phyloP scores from a whole-genome alignment of 2,329 filamentous ascomycete genomes.

The Phoma sp. region DNA sequence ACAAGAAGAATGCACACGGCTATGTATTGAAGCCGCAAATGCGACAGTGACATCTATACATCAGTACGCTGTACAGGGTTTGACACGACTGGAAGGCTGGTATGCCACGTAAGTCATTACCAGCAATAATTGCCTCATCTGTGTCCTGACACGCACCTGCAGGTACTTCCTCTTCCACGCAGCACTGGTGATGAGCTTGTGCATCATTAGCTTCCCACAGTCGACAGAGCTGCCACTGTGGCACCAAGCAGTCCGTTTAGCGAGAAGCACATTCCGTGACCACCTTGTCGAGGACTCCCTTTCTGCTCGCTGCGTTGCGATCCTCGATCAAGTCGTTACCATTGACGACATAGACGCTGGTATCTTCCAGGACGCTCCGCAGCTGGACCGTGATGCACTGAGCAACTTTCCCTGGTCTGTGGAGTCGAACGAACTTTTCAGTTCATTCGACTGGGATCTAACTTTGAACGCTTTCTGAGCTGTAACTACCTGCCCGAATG shows the following conservation, averaged over 20 bases:
- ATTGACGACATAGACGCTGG: constrained; percentile 24
- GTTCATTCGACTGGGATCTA: constrained; percentile 35
- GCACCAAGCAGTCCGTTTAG: constrained; percentile 30
- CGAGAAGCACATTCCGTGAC: constrained; percentile 28
- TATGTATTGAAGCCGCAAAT: constrained; percentile 34
- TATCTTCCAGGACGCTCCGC: constrained; percentile 24
- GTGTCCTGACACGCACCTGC: background rate
- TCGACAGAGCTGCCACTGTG: constrained; percentile 21
- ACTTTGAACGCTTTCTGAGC: constrained; percentile 23
- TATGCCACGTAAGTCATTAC: constrained; percentile 31
- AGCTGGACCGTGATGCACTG: constrained; percentile 27
- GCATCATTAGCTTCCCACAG: constrained; percentile 33
- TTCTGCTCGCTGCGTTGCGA: constrained; percentile 33
- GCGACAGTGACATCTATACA: constrained; percentile 32
- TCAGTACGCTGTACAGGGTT: constrained; percentile 25
- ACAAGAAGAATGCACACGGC: constrained; percentile 30
- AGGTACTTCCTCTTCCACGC: constrained; percentile 37
- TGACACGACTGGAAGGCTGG: constrained; percentile 33
- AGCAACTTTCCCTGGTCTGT: constrained; percentile 35
- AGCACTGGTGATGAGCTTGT: constrained; percentile 31
- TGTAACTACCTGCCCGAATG: too few species aligned
- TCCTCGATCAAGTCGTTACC: constrained; percentile 32
- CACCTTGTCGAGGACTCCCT: constrained; percentile 31
- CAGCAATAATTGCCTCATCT: background rate
- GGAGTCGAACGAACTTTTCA: constrained; percentile 33